Conservation (phyloP, 1,284 basidiomycete species). For the Microbotryum scabiosae region DNA sequence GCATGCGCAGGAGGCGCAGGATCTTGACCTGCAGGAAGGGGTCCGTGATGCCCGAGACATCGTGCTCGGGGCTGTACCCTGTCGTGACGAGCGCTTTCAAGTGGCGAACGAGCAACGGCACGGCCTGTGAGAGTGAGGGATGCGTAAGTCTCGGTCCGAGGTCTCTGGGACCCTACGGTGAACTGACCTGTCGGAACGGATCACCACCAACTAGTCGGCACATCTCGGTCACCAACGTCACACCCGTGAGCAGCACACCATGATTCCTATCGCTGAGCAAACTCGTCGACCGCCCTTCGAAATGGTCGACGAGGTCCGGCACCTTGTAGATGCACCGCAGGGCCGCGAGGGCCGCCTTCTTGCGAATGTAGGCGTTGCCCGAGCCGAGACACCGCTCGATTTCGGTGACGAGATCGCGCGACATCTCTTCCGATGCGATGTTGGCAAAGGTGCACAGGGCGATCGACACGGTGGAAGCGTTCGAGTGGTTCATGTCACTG, state of each 20-base stretch:
- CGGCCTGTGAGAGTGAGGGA: constrained; percentile 53
- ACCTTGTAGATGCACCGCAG: constrained; percentile 92
- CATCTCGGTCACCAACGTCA: constrained; percentile 94
- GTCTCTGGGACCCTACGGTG: not conserved
- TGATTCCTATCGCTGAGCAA: constrained; percentile 94
- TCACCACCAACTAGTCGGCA: constrained; percentile 59
- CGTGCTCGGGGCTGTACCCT: constrained; percentile 97
- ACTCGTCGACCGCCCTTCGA: constrained; percentile 76
- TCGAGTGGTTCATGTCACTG: constrained; percentile 99
- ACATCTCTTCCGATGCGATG: constrained; percentile 98
- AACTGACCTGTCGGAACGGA: constrained; percentile 74
- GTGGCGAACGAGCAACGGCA: constrained; percentile 86
- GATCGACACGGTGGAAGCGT: constrained; percentile 97
- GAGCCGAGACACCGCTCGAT: constrained; percentile 95
- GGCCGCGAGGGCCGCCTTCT: constrained; percentile 98
- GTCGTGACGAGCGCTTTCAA: constrained; percentile 92
- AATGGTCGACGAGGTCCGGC: constrained; percentile 92
- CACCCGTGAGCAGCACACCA: constrained; percentile 85
- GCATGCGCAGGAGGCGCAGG: constrained; percentile 78
- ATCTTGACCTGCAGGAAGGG: constrained; percentile 90
- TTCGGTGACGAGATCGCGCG: constrained; percentile 89
- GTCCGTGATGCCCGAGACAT: constrained; percentile 98
- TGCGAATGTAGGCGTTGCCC: constrained; percentile 97
- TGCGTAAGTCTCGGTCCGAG: not conserved
- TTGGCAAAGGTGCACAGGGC: constrained; percentile 98